Evolutionary conservation across 2,329 filamentous ascomycete genomes (phyloP), one percentile per base, ranked within the genome.

Genomic region (Dactylonectria estremocensis): DNA sequence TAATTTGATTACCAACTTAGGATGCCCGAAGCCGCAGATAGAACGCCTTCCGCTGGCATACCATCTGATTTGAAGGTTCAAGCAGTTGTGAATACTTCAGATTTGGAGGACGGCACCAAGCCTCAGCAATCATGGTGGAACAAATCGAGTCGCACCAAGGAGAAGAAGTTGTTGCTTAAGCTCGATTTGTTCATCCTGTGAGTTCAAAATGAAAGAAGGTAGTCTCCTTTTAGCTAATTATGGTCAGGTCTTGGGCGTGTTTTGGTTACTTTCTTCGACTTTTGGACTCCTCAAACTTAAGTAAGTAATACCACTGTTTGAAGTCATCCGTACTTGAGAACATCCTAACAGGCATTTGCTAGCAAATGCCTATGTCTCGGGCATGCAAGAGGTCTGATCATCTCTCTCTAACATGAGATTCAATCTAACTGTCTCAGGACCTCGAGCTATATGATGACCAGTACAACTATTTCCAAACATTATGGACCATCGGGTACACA

Each of bases 381-480:
- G 55, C 10, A 58, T 58, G 43, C 55, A 58, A 49, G 55, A 58
- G 55, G 55, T 58, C 48, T 14, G 54, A 33, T 37, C 9, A 8
- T 11, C 33, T 3, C 11, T 28, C 18, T 28, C 18, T 3, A 9
- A 24, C 16, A n/a, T 16, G 2, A 18, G 10, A 48, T 46, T 35
- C 14, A 8, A 20, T 31, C 55, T 58, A 33, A 48, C 16, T 3
- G 13, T 48, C 33, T 5, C n/a, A 58, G 54, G 54, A 57, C 6
- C 54, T 57, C 18, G 24, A 57, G 7, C 40, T 57, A 11, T 57
- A 45, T 28, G 20, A 28, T 46, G 54, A 57, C 13, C 54, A 57
- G 14, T 57, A 57, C 54, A 57, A 57, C 54, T 57, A 57, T 24
- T 57, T 57, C n/a, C 54, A 57, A 48, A 57, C 54, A 46, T 33